Percentiles rank a stretch among this genome's conserved stretches.
Evolutionary conservation across 495 filamentous ascomycete genomes (phyloP).

Genomic region (Podospora australis): DNA sequence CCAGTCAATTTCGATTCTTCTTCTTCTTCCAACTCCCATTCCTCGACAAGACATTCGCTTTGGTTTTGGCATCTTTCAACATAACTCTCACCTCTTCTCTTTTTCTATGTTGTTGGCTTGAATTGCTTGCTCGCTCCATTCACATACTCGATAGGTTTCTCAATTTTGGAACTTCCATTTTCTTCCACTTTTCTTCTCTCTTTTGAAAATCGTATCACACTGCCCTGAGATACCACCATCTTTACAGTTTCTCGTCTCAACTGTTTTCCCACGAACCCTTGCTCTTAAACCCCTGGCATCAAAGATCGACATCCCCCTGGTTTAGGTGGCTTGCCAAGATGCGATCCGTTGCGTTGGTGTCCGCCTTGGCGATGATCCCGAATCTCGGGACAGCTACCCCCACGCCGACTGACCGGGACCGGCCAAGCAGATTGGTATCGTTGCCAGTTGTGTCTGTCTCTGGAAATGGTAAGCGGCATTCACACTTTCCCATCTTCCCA

Average conservation of each 20-base stretch:
- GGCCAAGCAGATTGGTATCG: conserved; percentile 42
- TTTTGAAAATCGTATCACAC: too few relatives aligned
- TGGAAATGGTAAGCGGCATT: conserved; percentile 38
- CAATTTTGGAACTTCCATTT: neutral
- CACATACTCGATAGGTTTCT: neutral
- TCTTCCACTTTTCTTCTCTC: neutral
- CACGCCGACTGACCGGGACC: conserved; percentile 52
- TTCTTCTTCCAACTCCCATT: neutral
- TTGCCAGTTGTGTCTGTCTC: conserved; percentile 40
- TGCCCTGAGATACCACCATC: too few relatives aligned
- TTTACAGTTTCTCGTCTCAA: neutral
- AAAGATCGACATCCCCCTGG: conserved; percentile 1
- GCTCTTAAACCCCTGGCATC: conserved; percentile 3
- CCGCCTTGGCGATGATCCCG: conserved; percentile 50
- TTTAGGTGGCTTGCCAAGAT: conserved; percentile 6
- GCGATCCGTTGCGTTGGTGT: conserved; percentile 25
- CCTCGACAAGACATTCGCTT: neutral
- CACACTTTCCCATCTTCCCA: neutral
- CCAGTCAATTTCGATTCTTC: neutral
- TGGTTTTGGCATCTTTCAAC: neutral
- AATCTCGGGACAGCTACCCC: conserved; percentile 49
- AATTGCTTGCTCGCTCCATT: neutral
- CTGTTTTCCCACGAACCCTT: conserved; percentile 2
- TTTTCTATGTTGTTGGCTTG: neutral
- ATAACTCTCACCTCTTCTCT: neutral